A percentile compares a stretch with the other conserved stretches of the same genome.
phyloP scores from a whole-genome alignment of 73 alveolate species.

The Uronychia binucleata region DNA sequence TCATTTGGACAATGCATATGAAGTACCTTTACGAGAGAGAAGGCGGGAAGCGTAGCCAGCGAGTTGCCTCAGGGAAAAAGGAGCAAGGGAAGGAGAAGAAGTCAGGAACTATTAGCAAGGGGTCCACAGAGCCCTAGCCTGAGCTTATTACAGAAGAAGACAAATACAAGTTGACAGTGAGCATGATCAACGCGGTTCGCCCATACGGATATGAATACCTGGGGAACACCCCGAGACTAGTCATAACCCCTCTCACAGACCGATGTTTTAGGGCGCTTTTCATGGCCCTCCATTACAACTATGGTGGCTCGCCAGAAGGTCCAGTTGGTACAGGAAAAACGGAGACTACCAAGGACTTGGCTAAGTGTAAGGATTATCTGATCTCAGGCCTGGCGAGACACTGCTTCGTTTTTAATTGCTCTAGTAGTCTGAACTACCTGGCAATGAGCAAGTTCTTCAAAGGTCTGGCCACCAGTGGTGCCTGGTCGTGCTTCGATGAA shows the following conservation, averaged over 20 bases:
- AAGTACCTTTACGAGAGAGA: conserved; percentile 60
- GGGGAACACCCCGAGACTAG: conserved; percentile 96
- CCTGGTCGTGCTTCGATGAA: conserved; percentile 73
- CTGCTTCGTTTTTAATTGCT: conserved; percentile 92
- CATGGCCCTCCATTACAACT: conserved; percentile 85
- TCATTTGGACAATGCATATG: conserved; percentile 90
- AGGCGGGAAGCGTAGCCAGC: not conserved
- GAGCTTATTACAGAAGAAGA: conserved; percentile 48
- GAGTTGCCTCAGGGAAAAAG: not conserved
- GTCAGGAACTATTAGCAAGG: too few relatives aligned
- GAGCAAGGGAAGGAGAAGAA: too few relatives aligned
- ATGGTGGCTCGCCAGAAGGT: conserved; percentile 98
- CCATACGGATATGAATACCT: conserved; percentile 98
- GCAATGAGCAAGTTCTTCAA: conserved; percentile 95
- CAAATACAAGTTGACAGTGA: conserved; percentile 37
- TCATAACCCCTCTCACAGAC: conserved; percentile 94
- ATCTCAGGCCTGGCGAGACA: conserved; percentile 87
- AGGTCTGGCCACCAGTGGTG: conserved; percentile 88
- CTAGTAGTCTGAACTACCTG: conserved; percentile 79
- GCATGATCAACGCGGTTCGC: conserved; percentile 81
- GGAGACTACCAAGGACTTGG: conserved; percentile 89
- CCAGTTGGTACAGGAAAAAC: conserved; percentile 96
- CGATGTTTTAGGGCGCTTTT: conserved; percentile 90
- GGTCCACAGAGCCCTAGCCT: not conserved
- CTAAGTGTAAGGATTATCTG: too few relatives aligned